A percentile compares a stretch with the other conserved stretches of the same genome.
These are phyloP conservation scores for Spinellus fusiger DNA, from an alignment of 192 early-diverging fungal species.

Conservation along the genomic window DNA sequence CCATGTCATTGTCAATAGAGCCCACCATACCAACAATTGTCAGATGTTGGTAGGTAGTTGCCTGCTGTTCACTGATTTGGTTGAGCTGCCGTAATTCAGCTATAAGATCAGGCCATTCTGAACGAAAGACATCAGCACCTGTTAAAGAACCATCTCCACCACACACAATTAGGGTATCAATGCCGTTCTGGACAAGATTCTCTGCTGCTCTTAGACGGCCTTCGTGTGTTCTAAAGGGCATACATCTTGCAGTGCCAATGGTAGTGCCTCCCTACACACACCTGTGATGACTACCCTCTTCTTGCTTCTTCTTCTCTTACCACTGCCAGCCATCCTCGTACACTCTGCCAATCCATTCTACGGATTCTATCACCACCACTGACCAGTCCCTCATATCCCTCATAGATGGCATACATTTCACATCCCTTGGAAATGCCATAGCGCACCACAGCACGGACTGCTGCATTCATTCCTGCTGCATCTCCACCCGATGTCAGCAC, in stretches of 20 bases:
- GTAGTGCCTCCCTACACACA: slow-evolving; percentile 78
- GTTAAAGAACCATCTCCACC: slow-evolving; percentile 97
- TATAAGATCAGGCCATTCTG: slow-evolving; percentile 85
- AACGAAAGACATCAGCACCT: slow-evolving; percentile 85
- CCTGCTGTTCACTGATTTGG: slow-evolving; percentile 54
- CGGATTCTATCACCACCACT: slow-evolving; percentile 86
- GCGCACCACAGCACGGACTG: slow-evolving; percentile 85
- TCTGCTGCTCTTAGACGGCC: slow-evolving; percentile 78
- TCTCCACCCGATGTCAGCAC: slow-evolving; percentile 94
- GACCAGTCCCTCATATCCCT: slow-evolving; percentile 95
- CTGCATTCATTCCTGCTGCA: slow-evolving; percentile 96
- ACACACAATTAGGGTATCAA: slow-evolving; percentile 91
- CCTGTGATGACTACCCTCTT: background rate
- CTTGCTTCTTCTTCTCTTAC: slow-evolving; percentile 30
- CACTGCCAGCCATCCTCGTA: slow-evolving; percentile 76
- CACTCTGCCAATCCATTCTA: slow-evolving; percentile 84
- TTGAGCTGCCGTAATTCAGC: slow-evolving; percentile 63
- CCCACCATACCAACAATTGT: slow-evolving; percentile 97
- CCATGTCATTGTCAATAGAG: slow-evolving; percentile 95
- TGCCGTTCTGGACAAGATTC: slow-evolving; percentile 87
- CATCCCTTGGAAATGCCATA: slow-evolving; percentile 79
- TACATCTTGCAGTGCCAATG: slow-evolving; percentile 92
- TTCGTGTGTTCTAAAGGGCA: slow-evolving; percentile 74
- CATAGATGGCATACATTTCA: slow-evolving; percentile 85
- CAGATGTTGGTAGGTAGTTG: slow-evolving; percentile 55